These are phyloP conservation scores for Solanum gandarillasii DNA, from an alignment of 257 asterid species.

Conservation along the genomic window DNA sequence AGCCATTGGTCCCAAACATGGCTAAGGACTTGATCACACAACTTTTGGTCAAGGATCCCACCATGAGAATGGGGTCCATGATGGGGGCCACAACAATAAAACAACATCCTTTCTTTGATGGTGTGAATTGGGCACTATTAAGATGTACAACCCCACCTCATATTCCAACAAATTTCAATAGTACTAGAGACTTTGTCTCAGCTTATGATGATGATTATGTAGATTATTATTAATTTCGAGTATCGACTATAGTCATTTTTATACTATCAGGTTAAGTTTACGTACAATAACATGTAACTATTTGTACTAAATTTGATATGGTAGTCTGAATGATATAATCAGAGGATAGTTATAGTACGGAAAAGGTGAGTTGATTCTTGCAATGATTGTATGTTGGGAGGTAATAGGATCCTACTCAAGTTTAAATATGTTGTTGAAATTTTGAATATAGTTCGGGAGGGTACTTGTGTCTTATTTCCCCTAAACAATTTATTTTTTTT, in stretches of 20 bases:
- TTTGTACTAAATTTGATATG: background rate
- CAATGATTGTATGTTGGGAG: background rate
- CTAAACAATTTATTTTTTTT: too few species aligned
- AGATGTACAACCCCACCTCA: conserved; percentile 59
- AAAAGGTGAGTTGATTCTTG: background rate
- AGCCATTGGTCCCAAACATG: conserved; percentile 28
- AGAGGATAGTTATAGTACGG: background rate
- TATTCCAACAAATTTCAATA: conserved; percentile 28
- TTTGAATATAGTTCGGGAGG: too few species aligned
- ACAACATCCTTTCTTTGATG: conserved; percentile 55
- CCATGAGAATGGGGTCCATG: conserved; percentile 56
- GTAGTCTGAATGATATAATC: background rate
- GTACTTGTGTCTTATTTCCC: too few species aligned
- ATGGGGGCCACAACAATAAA: conserved; percentile 66
- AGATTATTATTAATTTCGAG: conserved; percentile 22
- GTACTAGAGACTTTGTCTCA: conserved; percentile 14
- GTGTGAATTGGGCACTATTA: conserved; percentile 76
- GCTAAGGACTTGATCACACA: conserved; percentile 51
- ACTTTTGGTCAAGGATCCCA: conserved; percentile 48
- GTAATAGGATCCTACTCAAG: too few species aligned
- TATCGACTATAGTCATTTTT: background rate
- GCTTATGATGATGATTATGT: conserved; percentile 24
- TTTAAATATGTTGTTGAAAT: too few species aligned
- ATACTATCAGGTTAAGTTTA: background rate
- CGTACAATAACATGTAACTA: background rate